Base-by-base conservation (phyloP, 352 stramenopile genomes). In the Pythium rishiriense region DNA sequence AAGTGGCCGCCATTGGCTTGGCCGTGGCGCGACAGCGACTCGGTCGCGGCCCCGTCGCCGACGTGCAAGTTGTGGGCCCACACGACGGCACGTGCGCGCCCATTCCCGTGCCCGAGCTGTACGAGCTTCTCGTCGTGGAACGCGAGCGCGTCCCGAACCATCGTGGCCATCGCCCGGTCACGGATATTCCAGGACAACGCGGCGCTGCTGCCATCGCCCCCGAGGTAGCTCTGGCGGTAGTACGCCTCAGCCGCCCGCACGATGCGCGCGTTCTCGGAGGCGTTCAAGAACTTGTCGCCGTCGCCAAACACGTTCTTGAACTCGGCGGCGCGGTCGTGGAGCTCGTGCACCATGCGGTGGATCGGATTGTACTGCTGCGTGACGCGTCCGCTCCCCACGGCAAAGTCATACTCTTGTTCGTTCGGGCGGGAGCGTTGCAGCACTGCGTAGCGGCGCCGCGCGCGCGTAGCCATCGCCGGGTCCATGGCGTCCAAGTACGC, bases 51-150 rank as follows among this genome's bases (percentile, higher is more conserved):
- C 1, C 55, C 66, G 25, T 75, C 71, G 19, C 71, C 71, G 42
- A 78, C 61, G 43, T 78, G 71, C 15, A 64, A 75, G 37, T 78
- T 78, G 61, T 78, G 71, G 25, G 68, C 68, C 71, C 71, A 78
- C n/a, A 78, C 65, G 15, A 78, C 53, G 0, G 69, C 69, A 14
- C 65, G 59, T 9, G 65, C 39, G n/a, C 14, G 17, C 39, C 24
- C 3, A 17, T 59, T 57, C 15, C 31, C 50, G 17, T 11, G 22
- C 21, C 50, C 64, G 2, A 49, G 55, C 22, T 65, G 45, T 17
- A 58, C 47, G 4, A 76, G 60, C 55, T 73, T 76, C 21, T 76
- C 69, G 37, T 76, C 69, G 46, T 76, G 60, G 45, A 76, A 70
- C 39, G 46, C 21, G 10, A 76, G 61, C 19, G 69, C 64, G 28